Percentiles rank a stretch among this genome's conserved stretches.
Evolutionary conservation across 2,329 filamentous ascomycete genomes (phyloP).

Genomic region (Phialophora verrucosa): DNA sequence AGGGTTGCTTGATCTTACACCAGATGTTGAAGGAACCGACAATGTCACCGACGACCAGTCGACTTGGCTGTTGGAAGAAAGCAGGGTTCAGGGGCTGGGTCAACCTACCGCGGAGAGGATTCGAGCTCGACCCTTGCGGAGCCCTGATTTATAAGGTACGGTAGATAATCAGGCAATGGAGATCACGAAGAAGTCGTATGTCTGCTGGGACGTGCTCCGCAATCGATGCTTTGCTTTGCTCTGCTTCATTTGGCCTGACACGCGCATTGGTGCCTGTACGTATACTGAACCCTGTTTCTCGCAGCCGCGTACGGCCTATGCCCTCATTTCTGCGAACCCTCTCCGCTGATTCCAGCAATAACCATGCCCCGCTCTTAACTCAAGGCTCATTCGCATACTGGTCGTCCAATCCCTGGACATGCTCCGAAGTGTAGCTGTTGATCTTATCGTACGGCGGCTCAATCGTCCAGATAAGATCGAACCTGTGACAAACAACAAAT

Average conservation of each 20-base stretch:
- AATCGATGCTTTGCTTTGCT: not conserved
- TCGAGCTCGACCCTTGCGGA: not conserved
- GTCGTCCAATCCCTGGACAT: constrained; percentile 21
- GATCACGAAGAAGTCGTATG: not conserved
- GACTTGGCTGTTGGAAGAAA: not conserved
- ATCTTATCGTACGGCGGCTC: constrained; percentile 23
- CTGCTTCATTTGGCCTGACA: not conserved
- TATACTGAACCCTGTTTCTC: not conserved
- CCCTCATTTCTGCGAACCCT: too few relatives aligned
- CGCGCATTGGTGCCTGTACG: not conserved
- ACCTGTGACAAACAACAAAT: constrained; percentile 7
- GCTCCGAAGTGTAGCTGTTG: constrained; percentile 20
- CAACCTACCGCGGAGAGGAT: too few relatives aligned
- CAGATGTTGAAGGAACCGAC: too few relatives aligned
- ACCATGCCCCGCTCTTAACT: not conserved
- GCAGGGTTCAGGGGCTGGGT: not conserved
- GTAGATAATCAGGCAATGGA: not conserved
- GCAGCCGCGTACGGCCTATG: too few relatives aligned
- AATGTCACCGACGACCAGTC: not conserved
- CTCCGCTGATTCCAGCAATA: not conserved
- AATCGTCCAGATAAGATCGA: constrained; percentile 31
- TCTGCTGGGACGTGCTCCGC: not conserved
- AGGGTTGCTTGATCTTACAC: not conserved
- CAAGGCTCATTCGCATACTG: constrained; percentile 8
- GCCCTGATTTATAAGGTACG: not conserved